phyloP scores from a whole-genome alignment of 2,329 filamentous ascomycete genomes.

The Triangularia setosa region DNA sequence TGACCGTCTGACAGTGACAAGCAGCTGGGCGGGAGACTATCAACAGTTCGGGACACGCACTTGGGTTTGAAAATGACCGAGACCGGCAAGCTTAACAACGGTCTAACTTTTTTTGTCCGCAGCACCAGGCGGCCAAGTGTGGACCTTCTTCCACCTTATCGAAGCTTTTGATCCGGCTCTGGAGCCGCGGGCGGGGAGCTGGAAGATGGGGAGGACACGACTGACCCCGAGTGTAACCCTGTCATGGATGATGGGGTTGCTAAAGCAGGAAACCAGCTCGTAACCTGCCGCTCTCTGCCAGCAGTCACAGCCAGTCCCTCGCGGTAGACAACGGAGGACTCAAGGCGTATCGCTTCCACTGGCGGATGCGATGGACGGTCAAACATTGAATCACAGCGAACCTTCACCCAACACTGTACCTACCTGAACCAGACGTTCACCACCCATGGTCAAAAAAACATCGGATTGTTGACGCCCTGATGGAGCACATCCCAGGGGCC shows the following conservation, averaged over 20 bases:
- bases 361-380: neutral
- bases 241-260: neutral
- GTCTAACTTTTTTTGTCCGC: neutral
- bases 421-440: neutral
- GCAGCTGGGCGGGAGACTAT: neutral
- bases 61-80: neutral
- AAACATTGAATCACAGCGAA: neutral
- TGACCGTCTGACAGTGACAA: neutral
- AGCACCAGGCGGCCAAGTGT: neutral
- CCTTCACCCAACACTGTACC: slow-evolving; percentile 6
- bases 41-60: neutral
- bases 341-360: neutral
- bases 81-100: neutral
- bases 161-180: neutral
- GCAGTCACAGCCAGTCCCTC: neutral
- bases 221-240: slow-evolving; percentile 17
- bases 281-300: neutral
- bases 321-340: neutral
- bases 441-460: neutral
- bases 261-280: slow-evolving; percentile 11
- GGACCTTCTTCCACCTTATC: neutral
- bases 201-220: neutral
- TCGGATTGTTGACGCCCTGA: slow-evolving; percentile 11
- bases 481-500: slow-evolving; percentile 18
- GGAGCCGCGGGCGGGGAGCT: slow-evolving; percentile 3